A percentile compares a stretch with the other conserved stretches of the same genome.
phyloP scores from a whole-genome alignment of 2,329 filamentous ascomycete genomes.

The Pseudogymnoascus sp. region DNA sequence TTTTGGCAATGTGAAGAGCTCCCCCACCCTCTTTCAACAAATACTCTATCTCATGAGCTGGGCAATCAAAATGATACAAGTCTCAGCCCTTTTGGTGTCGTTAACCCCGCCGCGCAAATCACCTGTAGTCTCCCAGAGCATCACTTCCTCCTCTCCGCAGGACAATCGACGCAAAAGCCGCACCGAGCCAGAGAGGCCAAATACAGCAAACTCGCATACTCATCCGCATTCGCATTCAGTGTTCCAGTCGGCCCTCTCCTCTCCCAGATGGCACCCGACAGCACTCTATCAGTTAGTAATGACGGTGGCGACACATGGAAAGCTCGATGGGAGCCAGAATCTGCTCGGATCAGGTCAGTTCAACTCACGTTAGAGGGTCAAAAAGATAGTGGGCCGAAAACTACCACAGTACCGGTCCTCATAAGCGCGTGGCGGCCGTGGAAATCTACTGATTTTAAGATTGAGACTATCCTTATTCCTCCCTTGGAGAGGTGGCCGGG shows the following conservation, averaged over 20 bases:
- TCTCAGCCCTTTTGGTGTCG: constrained; percentile 1
- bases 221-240: constrained; percentile 41
- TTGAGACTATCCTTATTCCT: constrained; percentile 33
- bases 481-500: constrained; percentile 29
- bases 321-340: constrained; percentile 20
- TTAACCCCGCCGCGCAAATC: constrained; percentile 38
- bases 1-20: constrained; percentile 42
- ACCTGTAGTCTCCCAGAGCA: constrained; percentile 36
- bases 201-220: constrained; percentile 44
- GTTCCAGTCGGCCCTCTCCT: constrained; percentile 35
- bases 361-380: background rate
- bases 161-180: constrained; percentile 34
- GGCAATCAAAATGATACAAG: constrained; percentile 11
- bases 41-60: background rate
- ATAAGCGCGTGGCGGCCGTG: constrained; percentile 20
- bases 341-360: constrained; percentile 11
- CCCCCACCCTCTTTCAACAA: constrained; percentile 25
- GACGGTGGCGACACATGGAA: constrained; percentile 23
- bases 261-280: constrained; percentile 27
- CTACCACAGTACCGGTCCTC: constrained; percentile 9
- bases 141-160: constrained; percentile 38
- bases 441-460: constrained; percentile 21
- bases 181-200: constrained; percentile 39
- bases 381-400: background rate
- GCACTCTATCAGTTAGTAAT: constrained; percentile 20